Conservation (phyloP, 495 filamentous ascomycete genomes). For the Aspergillus campestris region DNA sequence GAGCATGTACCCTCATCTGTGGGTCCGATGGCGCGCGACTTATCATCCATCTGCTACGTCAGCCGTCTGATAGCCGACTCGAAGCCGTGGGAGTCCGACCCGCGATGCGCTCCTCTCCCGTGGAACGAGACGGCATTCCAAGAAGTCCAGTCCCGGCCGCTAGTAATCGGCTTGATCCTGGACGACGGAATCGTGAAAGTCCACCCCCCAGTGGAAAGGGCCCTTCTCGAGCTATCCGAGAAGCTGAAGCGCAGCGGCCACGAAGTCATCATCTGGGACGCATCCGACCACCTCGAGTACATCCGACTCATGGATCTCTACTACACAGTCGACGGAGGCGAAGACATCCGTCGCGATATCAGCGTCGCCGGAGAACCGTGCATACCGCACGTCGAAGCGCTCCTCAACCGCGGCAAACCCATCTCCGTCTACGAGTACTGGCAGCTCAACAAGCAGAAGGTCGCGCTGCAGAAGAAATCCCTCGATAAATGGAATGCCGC, state of each 20-base stretch:
- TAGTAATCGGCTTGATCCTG: conserved; percentile 40
- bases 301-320: conserved; percentile 42
- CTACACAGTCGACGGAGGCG: conserved; percentile 47
- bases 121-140: conserved; percentile 36
- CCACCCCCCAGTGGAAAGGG: conserved; percentile 41
- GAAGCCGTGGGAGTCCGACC: conserved; percentile 38
- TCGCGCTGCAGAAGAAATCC: conserved; percentile 43
- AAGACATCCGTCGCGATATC: conserved; percentile 45
- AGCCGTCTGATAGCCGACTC: conserved; percentile 31
- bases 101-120: conserved; percentile 36
- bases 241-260: conserved; percentile 35
- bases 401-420: conserved; percentile 39
- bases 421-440: conserved; percentile 49
- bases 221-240: conserved; percentile 25
- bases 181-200: conserved; percentile 44
- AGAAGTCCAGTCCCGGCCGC: conserved; percentile 29
- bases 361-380: conserved; percentile 42
- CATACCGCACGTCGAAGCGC: conserved; percentile 41
- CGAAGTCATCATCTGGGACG: conserved; percentile 40
- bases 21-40: conserved; percentile 41
- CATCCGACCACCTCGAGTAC: conserved; percentile 33
- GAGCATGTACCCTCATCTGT: conserved; percentile 45
- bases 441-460: conserved; percentile 47
- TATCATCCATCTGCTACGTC: conserved; percentile 31
- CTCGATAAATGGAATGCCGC: conserved; percentile 46